phyloP scores from a whole-genome alignment of 805 yeast species.

The Saccharomyces cerevisiae region DNA sequence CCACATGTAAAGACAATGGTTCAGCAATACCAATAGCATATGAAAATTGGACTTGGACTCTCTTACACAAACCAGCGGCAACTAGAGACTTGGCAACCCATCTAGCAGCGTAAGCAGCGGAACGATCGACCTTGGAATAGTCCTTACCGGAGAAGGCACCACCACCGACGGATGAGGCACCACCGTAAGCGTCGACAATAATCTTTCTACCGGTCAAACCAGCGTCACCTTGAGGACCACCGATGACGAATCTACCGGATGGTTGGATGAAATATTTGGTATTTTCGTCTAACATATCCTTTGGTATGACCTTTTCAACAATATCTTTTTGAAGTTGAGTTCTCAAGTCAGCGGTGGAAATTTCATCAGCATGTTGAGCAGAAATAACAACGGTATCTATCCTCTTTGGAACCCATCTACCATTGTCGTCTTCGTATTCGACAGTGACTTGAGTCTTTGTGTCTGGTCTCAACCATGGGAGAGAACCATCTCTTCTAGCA shows the following conservation, averaged over 20 bases:
- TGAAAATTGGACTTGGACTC: constrained; percentile 94
- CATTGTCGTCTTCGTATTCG: constrained; percentile 84
- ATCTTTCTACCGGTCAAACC: constrained; percentile 98
- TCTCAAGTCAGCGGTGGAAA: constrained; percentile 86
- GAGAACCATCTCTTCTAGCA: constrained; percentile 89
- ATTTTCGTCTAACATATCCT: constrained; percentile 78
- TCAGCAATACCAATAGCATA: constrained; percentile 99
- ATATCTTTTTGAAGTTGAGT: constrained; percentile 64
- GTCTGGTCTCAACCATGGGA: constrained; percentile 95
- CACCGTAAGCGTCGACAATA: constrained; percentile 98
- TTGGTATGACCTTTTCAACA: constrained; percentile 85
- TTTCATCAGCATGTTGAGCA: constrained; percentile 92
- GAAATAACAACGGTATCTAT: constrained; percentile 95
- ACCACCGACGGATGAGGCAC: constrained; percentile 99
- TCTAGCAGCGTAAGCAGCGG: constrained; percentile 98
- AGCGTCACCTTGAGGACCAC: constrained; percentile 99
- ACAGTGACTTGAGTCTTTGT: constrained; percentile 98
- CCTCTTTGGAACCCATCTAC: constrained; percentile 89
- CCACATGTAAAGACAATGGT: constrained; percentile 92
- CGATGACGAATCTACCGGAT: constrained; percentile 96
- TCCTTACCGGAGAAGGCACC: constrained; percentile 99
- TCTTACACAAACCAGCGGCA: constrained; percentile 83
- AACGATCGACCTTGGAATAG: constrained; percentile 97
- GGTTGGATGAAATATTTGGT: constrained; percentile 97
- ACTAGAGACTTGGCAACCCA: constrained; percentile 98